Conservation (phyloP, 2,329 filamentous ascomycete genomes). For the Massarina eburnea region DNA sequence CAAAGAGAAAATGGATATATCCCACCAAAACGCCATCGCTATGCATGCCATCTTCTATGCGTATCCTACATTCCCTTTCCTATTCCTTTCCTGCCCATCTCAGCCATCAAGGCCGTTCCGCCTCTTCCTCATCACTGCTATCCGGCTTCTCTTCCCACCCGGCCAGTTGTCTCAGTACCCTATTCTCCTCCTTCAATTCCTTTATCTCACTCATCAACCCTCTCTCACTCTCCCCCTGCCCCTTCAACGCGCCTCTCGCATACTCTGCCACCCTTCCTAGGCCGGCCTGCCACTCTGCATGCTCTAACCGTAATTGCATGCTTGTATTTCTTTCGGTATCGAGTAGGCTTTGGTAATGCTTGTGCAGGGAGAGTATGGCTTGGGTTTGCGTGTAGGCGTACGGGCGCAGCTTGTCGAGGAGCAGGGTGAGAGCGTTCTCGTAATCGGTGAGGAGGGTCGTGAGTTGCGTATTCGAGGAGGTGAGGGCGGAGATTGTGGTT, state of each 20-base stretch:
- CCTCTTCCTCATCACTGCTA: slow-evolving; percentile 45
- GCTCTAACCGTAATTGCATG: slow-evolving; percentile 50
- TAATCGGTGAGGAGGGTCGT: slow-evolving; percentile 42
- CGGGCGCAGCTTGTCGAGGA: slow-evolving; percentile 42
- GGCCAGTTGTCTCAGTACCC: slow-evolving; percentile 47
- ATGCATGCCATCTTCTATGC: slow-evolving; percentile 5
- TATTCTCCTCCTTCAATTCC: slow-evolving; percentile 52
- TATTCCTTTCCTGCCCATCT: background rate
- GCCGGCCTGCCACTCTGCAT: slow-evolving; percentile 53
- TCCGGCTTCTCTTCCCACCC: slow-evolving; percentile 49
- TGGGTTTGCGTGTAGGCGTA: slow-evolving; percentile 45
- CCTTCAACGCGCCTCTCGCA: slow-evolving; percentile 43
- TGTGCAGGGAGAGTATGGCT: slow-evolving; percentile 48
- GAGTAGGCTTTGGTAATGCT: slow-evolving; percentile 51
- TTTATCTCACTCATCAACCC: slow-evolving; percentile 43
- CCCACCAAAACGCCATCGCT: slow-evolving; percentile 14
- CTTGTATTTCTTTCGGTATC: slow-evolving; percentile 47
- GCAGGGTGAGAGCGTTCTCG: slow-evolving; percentile 44
- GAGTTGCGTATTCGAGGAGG: slow-evolving; percentile 27
- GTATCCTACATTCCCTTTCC: background rate
- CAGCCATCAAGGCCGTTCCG: slow-evolving; percentile 10
- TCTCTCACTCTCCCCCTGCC: slow-evolving; percentile 40
- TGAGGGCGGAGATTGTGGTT: slow-evolving; percentile 27
- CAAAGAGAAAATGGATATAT: slow-evolving; percentile 10
- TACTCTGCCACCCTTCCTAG: slow-evolving; percentile 47